Conservation (phyloP, 129 eudicot genomes). For the Logfia minima region DNA sequence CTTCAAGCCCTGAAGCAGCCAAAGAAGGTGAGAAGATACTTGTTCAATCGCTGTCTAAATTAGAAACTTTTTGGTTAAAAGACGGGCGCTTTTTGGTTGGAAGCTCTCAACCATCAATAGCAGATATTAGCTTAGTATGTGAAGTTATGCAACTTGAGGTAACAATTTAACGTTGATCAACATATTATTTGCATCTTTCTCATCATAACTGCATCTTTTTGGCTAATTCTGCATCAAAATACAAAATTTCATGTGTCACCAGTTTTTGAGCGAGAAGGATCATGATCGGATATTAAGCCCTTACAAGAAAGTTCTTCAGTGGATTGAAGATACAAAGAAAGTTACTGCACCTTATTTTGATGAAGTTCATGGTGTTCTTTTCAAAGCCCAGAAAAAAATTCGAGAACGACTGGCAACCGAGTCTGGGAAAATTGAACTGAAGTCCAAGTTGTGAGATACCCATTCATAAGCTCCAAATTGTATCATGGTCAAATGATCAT, state of each 20-base stretch:
- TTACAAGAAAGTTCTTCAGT: slow-evolving; percentile 65
- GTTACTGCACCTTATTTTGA: slow-evolving; percentile 81
- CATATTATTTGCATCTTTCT: background rate
- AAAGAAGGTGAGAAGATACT: slow-evolving; percentile 60
- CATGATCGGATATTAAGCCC: slow-evolving; percentile 61
- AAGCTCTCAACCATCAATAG: slow-evolving; percentile 68
- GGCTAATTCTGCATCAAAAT: background rate
- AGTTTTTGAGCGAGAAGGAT: slow-evolving; percentile 57
- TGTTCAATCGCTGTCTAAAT: slow-evolving; percentile 46
- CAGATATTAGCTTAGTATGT: slow-evolving; percentile 81
- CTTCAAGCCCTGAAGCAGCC: slow-evolving; percentile 50
- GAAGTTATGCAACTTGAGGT: slow-evolving; percentile 93
- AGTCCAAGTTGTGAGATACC: slow-evolving; percentile 42
- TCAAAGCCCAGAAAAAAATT: slow-evolving; percentile 38
- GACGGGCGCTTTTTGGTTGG: slow-evolving; percentile 72
- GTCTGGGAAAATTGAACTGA: slow-evolving; percentile 21
- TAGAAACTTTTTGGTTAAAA: slow-evolving; percentile 71
- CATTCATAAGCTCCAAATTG: background rate
- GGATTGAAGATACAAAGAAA: slow-evolving; percentile 68
- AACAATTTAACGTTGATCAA: background rate
- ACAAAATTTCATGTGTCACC: background rate
- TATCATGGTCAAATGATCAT: background rate
- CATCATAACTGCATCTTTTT: background rate
- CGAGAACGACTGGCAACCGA: slow-evolving; percentile 33
- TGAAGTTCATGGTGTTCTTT: slow-evolving; percentile 55